phyloP scores from a whole-genome alignment of 2,329 filamentous ascomycete genomes.

The Juglanconis oblonga region DNA sequence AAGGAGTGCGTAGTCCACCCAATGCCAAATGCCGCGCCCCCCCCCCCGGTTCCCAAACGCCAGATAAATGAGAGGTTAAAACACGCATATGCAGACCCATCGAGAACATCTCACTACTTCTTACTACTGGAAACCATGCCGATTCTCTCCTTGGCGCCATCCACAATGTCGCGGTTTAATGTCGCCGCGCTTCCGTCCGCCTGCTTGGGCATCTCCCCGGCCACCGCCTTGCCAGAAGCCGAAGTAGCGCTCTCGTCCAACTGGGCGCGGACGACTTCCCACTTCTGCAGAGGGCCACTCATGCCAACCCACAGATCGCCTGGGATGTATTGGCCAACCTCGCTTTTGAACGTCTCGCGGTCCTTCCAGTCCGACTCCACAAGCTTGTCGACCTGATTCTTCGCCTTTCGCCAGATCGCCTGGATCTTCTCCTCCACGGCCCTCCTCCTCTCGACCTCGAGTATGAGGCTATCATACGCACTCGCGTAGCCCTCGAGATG shows the following conservation, averaged over 20 bases:
- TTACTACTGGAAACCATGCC: not conserved
- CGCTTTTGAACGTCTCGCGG: constrained; percentile 73
- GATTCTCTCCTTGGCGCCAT: constrained; percentile 4
- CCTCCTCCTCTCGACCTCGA: constrained; percentile 77
- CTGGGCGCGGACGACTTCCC: constrained; percentile 42
- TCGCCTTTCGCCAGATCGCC: constrained; percentile 72
- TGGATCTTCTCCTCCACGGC: constrained; percentile 71
- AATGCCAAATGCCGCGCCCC: not conserved
- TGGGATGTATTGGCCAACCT: constrained; percentile 83
- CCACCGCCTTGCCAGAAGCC: not conserved
- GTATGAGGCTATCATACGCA: constrained; percentile 79
- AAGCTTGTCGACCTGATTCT: constrained; percentile 71
- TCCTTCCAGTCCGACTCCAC: constrained; percentile 70
- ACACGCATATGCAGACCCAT: not conserved
- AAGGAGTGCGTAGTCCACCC: not conserved
- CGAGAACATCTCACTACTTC: not conserved
- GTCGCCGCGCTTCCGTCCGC: constrained; percentile 4
- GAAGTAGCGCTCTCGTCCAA: not conserved
- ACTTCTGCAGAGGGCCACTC: constrained; percentile 53
- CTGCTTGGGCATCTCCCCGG: constrained; percentile 6
- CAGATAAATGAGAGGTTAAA: not conserved
- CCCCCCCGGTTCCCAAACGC: not conserved
- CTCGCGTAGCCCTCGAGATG: constrained; percentile 85
- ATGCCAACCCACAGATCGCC: constrained; percentile 84
- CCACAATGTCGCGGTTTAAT: not conserved